Evolutionary conservation across 2,329 filamentous ascomycete species (phyloP).

Genomic region (Cladorrhinum sp.): DNA sequence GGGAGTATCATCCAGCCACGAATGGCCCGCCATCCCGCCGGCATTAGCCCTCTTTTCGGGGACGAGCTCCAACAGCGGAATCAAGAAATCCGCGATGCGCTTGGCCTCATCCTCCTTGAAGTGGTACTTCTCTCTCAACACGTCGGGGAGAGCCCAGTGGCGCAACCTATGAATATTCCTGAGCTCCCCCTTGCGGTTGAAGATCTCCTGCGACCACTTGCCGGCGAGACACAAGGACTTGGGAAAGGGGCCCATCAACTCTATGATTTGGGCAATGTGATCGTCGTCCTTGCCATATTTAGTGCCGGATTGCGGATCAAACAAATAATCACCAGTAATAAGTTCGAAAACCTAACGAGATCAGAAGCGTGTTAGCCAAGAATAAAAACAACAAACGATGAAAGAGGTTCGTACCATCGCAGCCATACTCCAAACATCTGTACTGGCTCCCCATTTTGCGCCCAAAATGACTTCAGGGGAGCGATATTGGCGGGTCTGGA

Average conservation of each 20-base stretch:
- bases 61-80: constrained; percentile 85
- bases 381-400: not conserved
- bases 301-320: constrained; percentile 95
- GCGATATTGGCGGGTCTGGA: constrained; percentile 94
- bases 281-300: constrained; percentile 99
- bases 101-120: constrained; percentile 79
- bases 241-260: constrained; percentile 88
- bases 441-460: constrained; percentile 98
- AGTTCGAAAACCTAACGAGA: constrained; percentile 79
- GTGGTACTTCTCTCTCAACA: constrained; percentile 94
- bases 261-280: constrained; percentile 98
- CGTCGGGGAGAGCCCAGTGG: constrained; percentile 92
- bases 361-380: not conserved
- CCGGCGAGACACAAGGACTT: constrained; percentile 87
- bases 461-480: constrained; percentile 97
- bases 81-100: constrained; percentile 75
- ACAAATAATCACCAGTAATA: constrained; percentile 97
- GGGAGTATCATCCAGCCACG: constrained; percentile 78
- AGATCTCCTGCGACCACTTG: constrained; percentile 98
- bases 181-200: constrained; percentile 94
- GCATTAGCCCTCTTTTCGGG: constrained; percentile 91
- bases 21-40: constrained; percentile 86
- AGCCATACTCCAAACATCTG: constrained; percentile 99
- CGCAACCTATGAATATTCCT: constrained; percentile 95
- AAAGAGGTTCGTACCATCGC: constrained; percentile 72